phyloP scores from a whole-genome alignment of 495 filamentous ascomycete genomes.

The Sabuloglossum arenarium region DNA sequence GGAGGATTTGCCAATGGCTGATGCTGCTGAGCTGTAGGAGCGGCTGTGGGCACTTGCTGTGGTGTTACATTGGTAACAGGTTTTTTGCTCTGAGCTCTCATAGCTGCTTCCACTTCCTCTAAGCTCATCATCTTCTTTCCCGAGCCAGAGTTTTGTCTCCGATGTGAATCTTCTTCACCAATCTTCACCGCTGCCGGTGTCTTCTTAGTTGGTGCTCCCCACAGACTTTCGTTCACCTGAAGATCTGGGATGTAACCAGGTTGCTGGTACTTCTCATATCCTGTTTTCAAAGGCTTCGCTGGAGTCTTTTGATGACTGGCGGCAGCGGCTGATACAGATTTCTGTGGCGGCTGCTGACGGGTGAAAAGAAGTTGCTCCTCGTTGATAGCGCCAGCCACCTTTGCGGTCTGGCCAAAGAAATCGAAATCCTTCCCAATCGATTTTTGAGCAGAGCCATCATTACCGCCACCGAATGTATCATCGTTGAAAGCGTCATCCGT shows the following conservation, averaged over 20 bases:
- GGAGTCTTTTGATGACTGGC: constrained; percentile 22
- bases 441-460: constrained; percentile 18
- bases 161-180: constrained; percentile 4
- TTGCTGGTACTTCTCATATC: constrained; percentile 76
- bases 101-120: constrained; percentile 90
- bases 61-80: constrained; percentile 6
- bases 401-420: constrained; percentile 81
- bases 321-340: constrained; percentile 17
- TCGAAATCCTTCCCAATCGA: constrained; percentile 83
- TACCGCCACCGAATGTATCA: constrained; percentile 67
- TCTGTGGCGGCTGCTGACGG: constrained; percentile 35
- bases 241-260: constrained; percentile 62
- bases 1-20: constrained; percentile 1
- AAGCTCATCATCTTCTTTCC: constrained; percentile 82
- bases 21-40: constrained; percentile 9
- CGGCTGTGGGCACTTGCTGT: constrained; percentile 7
- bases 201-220: constrained; percentile 55
- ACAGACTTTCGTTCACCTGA: constrained; percentile 80
- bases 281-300: constrained; percentile 42
- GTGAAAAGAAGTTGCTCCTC: constrained; percentile 74
- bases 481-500: constrained; percentile 92
- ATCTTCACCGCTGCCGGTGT: constrained; percentile 5
- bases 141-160: constrained; percentile 12
- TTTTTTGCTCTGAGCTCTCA: constrained; percentile 48
- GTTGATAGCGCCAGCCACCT: constrained; percentile 61